Conservation (phyloP, 2,329 filamentous ascomycete species). For the Epichloe sibirici region DNA sequence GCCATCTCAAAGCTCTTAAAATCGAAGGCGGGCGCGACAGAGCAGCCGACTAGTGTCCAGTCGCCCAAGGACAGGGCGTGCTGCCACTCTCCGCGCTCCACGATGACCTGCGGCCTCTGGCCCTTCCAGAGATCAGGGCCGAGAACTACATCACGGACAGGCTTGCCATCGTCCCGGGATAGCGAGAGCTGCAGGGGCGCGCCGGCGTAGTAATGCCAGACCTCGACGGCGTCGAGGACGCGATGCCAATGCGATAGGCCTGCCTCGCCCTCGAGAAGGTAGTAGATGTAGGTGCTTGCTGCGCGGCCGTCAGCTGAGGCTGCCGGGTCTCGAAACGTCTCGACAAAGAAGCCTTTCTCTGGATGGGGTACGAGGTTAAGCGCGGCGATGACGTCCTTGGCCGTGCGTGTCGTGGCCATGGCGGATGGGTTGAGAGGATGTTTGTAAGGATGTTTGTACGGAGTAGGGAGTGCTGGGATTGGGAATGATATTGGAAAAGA, state of each 20-base stretch:
- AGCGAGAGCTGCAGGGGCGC: constrained; percentile 34
- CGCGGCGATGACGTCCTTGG: constrained; percentile 29
- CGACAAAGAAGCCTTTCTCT: constrained; percentile 36
- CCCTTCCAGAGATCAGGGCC: constrained; percentile 30
- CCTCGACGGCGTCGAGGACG: constrained; percentile 32
- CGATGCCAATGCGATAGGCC: constrained; percentile 38
- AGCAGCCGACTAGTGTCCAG: constrained; percentile 35
- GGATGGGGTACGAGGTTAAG: constrained; percentile 31
- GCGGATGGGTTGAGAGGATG: not conserved
- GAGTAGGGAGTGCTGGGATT: not conserved
- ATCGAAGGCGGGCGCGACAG: constrained; percentile 17
- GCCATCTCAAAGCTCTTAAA: constrained; percentile 20
- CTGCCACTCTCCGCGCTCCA: constrained; percentile 33
- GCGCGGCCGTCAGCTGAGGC: constrained; percentile 22
- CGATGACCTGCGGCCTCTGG: constrained; percentile 30
- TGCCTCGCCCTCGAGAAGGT: constrained; percentile 32
- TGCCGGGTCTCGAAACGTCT: constrained; percentile 32
- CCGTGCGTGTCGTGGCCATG: constrained; percentile 12
- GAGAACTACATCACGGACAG: constrained; percentile 22
- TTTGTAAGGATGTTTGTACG: not conserved
- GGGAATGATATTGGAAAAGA: not conserved
- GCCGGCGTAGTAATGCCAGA: constrained; percentile 43
- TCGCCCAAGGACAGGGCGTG: constrained; percentile 29
- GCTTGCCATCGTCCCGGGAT: constrained; percentile 29
- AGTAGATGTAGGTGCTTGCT: constrained; percentile 38